Base-by-base conservation (phyloP, 169 alveolate species). In the Plasmodium billcollinsi region DNA sequence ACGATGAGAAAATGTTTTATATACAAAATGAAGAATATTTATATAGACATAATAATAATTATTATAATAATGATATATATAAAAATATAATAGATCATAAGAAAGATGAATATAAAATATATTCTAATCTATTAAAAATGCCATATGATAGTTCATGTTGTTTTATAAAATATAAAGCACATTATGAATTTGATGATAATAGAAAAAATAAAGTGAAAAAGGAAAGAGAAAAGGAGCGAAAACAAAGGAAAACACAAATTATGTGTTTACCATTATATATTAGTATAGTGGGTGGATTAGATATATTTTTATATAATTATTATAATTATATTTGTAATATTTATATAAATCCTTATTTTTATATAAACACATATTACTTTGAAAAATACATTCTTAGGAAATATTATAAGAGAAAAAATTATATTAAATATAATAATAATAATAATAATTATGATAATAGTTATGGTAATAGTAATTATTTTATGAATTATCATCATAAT, bases 321-420 rank as follows among this genome's bases (percentile, higher is more conserved):
- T 67, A 83, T 50, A 70, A 67, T 7, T 58, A 83, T 62, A 56
- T 83, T 33, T 83, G 91, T 43, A 63, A 83, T 47, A 83, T 43
- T 4, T 83, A 83, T 83, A 73, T 83, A 26, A 83, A 69, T 45
- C 21, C 85, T 14, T 83, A 83, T 61, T 83, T 83, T 47, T 83
- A 83, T 26, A 9, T 83, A n/a, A 83, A 83, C 7, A 83, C 91
- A 0, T 83, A 54, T 29, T 83, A 83, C 45, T 83, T 83, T 49
- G 85, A 83, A 18, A 83, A 69, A 12, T 83, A 83, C 56, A 54
- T 83, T 26, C 21, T 63, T 14, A 83, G 20, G n/a, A 67, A 39
- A 47, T 83, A 83, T 61, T 21, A 26, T 11, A 59, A 61, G 7
- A 54, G 7, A 1, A 39, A 49, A 2, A 20, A 59, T 21, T 1